These are phyloP conservation scores for Colletotrichum magnum DNA, from an alignment of 2,329 filamentous ascomycete genomes.

Conservation along the genomic window DNA sequence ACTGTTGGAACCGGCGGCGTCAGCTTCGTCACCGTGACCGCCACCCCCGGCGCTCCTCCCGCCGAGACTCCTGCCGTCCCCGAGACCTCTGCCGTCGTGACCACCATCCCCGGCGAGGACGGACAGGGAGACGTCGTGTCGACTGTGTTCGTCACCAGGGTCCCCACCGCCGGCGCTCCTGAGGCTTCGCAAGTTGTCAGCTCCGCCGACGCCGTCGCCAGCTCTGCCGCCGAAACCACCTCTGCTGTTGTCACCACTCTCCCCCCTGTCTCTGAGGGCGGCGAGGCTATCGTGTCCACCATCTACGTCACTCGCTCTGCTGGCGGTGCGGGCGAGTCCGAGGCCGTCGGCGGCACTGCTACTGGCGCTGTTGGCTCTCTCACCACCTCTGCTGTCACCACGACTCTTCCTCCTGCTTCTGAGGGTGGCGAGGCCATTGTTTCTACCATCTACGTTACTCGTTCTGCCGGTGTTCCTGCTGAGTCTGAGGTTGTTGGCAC, in stretches of 20 bases:
- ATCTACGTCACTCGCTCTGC: conserved; percentile 32
- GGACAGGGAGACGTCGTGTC: conserved; percentile 13
- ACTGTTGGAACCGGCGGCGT: conserved; percentile 39
- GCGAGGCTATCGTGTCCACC: conserved; percentile 24
- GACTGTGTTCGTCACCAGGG: conserved; percentile 26
- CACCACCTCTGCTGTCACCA: conserved; percentile 24
- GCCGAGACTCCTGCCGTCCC: conserved; percentile 24
- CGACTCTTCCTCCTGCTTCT: conserved; percentile 16
- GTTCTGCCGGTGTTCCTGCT: not conserved
- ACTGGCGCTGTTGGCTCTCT: conserved; percentile 10
- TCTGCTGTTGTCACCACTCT: conserved; percentile 29
- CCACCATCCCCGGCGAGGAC: conserved; percentile 15
- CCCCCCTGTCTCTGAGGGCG: not conserved
- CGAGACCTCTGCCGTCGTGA: conserved; percentile 27
- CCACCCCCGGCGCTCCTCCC: conserved; percentile 35
- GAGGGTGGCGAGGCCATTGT: conserved; percentile 12
- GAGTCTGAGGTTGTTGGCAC: conserved; percentile 1
- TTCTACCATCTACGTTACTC: conserved; percentile 24
- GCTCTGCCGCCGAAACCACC: conserved; percentile 13
- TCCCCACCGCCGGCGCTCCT: not conserved
- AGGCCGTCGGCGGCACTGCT: conserved; percentile 8
- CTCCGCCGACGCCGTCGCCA: conserved; percentile 16
- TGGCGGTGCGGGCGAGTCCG: not conserved
- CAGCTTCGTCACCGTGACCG: conserved; percentile 37
- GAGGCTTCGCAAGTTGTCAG: conserved; percentile 8